phyloP scores from a whole-genome alignment of 2,329 filamentous ascomycete genomes.

The Colletotrichum sp. region DNA sequence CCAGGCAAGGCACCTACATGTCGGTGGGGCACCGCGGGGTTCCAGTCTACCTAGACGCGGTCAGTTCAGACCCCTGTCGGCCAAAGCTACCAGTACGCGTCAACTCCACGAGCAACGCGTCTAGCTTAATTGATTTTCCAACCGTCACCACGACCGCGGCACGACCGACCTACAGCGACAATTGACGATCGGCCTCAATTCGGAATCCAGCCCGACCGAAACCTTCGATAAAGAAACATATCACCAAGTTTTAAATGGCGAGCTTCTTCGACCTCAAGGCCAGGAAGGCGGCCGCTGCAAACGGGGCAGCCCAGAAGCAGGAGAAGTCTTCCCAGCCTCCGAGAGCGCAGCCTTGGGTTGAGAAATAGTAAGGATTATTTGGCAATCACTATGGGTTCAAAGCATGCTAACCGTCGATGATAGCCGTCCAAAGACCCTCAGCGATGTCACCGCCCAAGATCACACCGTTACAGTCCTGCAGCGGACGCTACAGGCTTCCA shows the following conservation, averaged over 20 bases:
- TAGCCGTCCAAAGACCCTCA: slow-evolving; percentile 91
- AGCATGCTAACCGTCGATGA: slow-evolving; percentile 28
- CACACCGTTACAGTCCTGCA: slow-evolving; percentile 94
- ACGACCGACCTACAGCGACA: not conserved
- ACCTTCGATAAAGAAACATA: not conserved
- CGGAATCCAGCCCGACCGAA: not conserved
- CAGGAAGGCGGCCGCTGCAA: slow-evolving; percentile 76
- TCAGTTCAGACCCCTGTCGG: not conserved
- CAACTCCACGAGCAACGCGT: slow-evolving; percentile 4
- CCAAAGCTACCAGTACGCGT: slow-evolving; percentile 12
- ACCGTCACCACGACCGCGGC: not conserved
- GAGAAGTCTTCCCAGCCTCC: slow-evolving; percentile 64
- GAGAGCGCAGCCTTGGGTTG: slow-evolving; percentile 90
- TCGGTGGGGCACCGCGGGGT: slow-evolving; percentile 9
- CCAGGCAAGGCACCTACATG: not conserved
- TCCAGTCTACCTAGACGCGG: not conserved
- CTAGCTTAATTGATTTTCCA: slow-evolving; percentile 17
- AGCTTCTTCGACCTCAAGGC: slow-evolving; percentile 97
- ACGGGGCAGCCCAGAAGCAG: slow-evolving; percentile 68
- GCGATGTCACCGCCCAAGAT: slow-evolving; percentile 96
- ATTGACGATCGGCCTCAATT: not conserved
- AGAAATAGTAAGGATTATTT: slow-evolving; percentile 81
- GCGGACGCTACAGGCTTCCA: slow-evolving; percentile 91
- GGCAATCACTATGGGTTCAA: not conserved
- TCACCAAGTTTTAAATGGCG: slow-evolving; percentile 61